Evolutionary conservation across 2,329 filamentous ascomycete genomes (phyloP), one percentile per base, ranked within the genome.

Genomic region (Botrytis deweyae): DNA sequence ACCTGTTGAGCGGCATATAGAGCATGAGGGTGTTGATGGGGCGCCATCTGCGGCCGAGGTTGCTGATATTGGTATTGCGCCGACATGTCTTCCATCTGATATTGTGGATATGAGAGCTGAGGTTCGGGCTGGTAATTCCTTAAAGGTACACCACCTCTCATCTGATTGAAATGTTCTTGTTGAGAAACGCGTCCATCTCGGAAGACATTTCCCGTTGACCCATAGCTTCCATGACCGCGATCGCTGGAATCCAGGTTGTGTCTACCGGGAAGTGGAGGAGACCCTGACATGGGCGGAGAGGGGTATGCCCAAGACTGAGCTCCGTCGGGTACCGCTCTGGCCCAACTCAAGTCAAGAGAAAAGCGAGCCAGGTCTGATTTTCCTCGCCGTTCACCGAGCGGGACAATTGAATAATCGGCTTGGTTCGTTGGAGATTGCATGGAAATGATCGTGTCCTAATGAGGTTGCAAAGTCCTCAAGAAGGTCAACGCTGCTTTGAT

Each of bases 241-340:
- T 88, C 86, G 83, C 84, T 85, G 80, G 85, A 85, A 83, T 89
- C 87, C 83, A 84, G 86, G 82, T 86, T 86, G 85, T 84, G 82
- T 84, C 88, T 89, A 81, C 86, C 85, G 83, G 88, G 87, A 79
- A 87, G 84, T 79, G 86, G 86, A 80, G 89, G 88, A 85, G 90
- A 91, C 82, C 88, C 89, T 86, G 90, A 91, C 90, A 92, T 92
- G 87, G 90, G 90, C 85, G 90, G 90, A 86, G 90, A 92, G 82
- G 89, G 90, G 84, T 92, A 92, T 82, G 87, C 88, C 86, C 85
- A 85, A 81, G 84, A 84, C 80, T 85, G 86, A 84, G 86, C 85
- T 85, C 84, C 84, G 82, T 85, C 85, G 81, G 84, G 86, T 85
- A 86, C 84, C 85, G 83, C 84, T 87, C 85, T 85, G 80, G 84